Evolutionary conservation across 2,329 filamentous ascomycete species (phyloP), one percentile per base, ranked within the genome.

Genomic region (Microsporum audouinii): DNA sequence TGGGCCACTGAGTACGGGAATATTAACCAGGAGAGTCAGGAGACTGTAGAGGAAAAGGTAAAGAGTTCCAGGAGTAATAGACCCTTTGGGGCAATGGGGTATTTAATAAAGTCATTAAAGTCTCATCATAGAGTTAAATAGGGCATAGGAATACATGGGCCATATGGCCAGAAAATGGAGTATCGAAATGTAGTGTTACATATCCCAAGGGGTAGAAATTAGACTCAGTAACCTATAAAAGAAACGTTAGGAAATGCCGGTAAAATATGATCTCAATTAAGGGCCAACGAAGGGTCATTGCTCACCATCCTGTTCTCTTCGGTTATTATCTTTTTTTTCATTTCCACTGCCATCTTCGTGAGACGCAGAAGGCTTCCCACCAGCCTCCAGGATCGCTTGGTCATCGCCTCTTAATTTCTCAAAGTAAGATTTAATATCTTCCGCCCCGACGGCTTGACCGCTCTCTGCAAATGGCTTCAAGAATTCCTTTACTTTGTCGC

Each of bases 401-500:
- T 90, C 88, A 73, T 97, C 94, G 62, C 94, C 94, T 65, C 94
- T 83, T 67, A 99, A 76, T 77, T 94, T 92, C 58, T 92, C 92
- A 80, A 99, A 99, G 72, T 96, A 96, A 1, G 84, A 84, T 74
- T 96, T 99, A 75, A 99, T 94, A 74, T 97, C 91, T 71, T 99
- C 94, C 0, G 92, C 92, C 1, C 90, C 87, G 27, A 99, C 91
- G 0, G 89, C 86, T 73, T 88, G 79, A 0, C 92, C 92, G 64
- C 87, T 95, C 71, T 96, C 90, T 0, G 94, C 94, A 72, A 96
- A 99, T 49, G 95, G 88, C 75, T 91, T 85, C 69, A 99, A 84
- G 72, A 99, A 97, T 0, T 87, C 86, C 78, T 92, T 96, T n/a
- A 99, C 84, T 71, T 92, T 91, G 70, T 97, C 91, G 71, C 95